Base-by-base conservation (phyloP, 2,329 filamentous ascomycete genomes). In the Cephalotrichum gorgonifer region DNA sequence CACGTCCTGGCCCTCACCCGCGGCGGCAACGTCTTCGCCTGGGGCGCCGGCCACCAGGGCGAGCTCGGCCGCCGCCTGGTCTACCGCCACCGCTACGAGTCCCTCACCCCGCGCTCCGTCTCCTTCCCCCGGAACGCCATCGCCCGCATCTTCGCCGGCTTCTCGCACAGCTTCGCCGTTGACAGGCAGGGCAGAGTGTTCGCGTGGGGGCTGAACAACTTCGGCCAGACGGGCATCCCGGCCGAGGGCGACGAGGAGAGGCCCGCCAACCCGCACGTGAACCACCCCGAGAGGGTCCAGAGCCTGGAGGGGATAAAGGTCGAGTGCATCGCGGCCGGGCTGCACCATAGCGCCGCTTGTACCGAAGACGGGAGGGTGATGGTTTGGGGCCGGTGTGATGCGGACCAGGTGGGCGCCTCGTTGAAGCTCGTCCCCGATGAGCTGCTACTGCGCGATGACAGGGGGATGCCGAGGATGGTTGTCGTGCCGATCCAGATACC, bases 161-260 rank as follows among this genome's bases (percentile, higher is more conserved):
- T 83, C 14, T 91, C 90, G 66, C 87, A 95, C 70, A 86, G 82
- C 56, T 91, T 95, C 56, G 87, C 87, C 17, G 73, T 95, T 43
- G 80, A 85, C 64, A 75, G 78, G 50, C 75, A 78, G 14, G 86
- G 82, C 35, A 74, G 78, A 27, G 83, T 91, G 28, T 93, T 81
- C 66, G 78, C 82, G 0, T 95, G 88, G 88, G 88, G 89, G 23
- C 71, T 91, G 27, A 95, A 95, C 74, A 89, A 86, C 66, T 94
- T 86, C 64, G 86, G 84, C 54, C 84, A 95, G 68, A 86, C 86
- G 15, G 88, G 70, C 4, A 79, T 86, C 47, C 71, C 72, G 46
- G 71, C 75, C 47, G 75, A 86, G 51, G 70, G 68, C 31, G 63
- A 70, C 20, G 63, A 66, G 52, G 65, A 73, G 17, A 76, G 78